Conservation (phyloP, 139 green algal genomes). For the Closterium sp. region DNA sequence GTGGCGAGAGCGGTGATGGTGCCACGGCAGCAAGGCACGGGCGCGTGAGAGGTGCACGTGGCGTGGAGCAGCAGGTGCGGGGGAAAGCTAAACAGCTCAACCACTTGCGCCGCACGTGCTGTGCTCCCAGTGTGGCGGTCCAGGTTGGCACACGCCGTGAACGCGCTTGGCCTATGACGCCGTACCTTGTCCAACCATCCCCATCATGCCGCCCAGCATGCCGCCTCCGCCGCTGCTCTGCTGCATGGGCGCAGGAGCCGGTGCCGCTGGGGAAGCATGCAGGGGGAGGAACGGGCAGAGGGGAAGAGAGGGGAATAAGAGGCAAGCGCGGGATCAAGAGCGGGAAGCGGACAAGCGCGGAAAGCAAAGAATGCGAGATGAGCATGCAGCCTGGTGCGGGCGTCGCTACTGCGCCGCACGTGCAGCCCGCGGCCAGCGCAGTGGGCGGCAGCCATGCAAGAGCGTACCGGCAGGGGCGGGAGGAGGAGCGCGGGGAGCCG, state of each 20-base stretch:
- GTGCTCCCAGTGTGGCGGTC: neutral
- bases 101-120: too few species aligned
- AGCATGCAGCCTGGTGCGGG: neutral
- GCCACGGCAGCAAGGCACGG: too few species aligned
- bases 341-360: neutral
- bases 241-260: neutral
- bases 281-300: neutral
- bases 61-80: too few species aligned
- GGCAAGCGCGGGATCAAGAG: neutral
- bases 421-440: neutral
- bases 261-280: neutral
- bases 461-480: neutral
- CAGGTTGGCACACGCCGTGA: neutral
- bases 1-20: neutral
- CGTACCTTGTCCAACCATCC: conserved; percentile 36
- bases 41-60: too few species aligned
- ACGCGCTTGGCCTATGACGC: neutral
- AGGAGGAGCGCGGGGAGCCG: neutral
- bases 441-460: neutral
- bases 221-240: conserved; percentile 1
- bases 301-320: neutral
- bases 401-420: neutral
- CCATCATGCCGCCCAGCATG: conserved; percentile 38
- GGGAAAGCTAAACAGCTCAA: too few species aligned
- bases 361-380: neutral